Percentiles rank a stretch among this genome's conserved stretches.
phyloP scores from a whole-genome alignment of 2,329 filamentous ascomycete species.

The Aureobasidium leucospermi region DNA sequence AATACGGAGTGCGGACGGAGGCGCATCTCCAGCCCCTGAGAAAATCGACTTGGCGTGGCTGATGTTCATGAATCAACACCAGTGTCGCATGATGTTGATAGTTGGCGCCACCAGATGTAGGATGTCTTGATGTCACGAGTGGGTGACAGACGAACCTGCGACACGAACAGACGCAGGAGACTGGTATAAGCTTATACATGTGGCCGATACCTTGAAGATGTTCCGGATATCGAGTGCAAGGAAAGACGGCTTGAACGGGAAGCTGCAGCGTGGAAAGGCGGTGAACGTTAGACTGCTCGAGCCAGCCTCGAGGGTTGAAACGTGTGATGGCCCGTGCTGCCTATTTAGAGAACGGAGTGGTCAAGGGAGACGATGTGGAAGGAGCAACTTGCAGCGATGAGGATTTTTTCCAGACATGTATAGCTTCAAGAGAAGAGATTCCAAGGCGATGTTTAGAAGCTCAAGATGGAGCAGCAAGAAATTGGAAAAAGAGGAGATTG shows the following conservation, averaged over 20 bases:
- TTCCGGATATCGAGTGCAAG: background rate
- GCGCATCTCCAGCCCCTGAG: background rate
- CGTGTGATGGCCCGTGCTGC: slow-evolving; percentile 3
- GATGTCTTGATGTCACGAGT: background rate
- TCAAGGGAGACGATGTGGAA: background rate
- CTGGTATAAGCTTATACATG: background rate
- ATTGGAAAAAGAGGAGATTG: background rate
- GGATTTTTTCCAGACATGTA: background rate
- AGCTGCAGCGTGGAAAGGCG: background rate
- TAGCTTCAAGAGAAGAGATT: background rate
- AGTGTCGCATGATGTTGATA: background rate
- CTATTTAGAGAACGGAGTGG: background rate
- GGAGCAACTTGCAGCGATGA: background rate
- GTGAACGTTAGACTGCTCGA: slow-evolving; percentile 2
- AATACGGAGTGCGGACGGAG: background rate
- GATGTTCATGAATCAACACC: background rate
- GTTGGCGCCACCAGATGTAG: background rate
- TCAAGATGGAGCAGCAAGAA: background rate
- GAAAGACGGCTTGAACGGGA: background rate
- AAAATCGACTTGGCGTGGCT: background rate
- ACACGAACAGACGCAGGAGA: background rate
- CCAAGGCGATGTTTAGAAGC: background rate
- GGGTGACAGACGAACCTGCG: background rate
- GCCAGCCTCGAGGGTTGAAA: slow-evolving; percentile 2
- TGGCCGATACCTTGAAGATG: background rate